Conservation (phyloP, 352 stramenopile genomes). For the Pythium coloratum region DNA sequence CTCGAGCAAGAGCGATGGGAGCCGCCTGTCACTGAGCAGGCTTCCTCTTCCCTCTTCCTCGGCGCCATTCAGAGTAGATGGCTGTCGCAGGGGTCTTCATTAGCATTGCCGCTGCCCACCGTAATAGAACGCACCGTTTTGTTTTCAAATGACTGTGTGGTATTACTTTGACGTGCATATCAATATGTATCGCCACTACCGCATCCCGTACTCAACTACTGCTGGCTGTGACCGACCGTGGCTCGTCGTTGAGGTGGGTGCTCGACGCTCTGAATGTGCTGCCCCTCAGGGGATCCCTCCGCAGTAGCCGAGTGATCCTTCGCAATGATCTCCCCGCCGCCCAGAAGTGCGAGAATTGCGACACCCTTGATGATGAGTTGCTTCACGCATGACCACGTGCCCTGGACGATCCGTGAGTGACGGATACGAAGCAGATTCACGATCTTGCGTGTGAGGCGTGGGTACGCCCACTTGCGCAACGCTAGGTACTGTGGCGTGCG, state of each 20-base stretch:
- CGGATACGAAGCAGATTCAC: background rate
- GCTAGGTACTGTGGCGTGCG: background rate
- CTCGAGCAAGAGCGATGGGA: slow-evolving; percentile 26
- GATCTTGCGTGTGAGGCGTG: slow-evolving; percentile 1
- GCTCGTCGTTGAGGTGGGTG: too few species aligned
- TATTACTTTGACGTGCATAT: background rate
- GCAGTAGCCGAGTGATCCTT: too few species aligned
- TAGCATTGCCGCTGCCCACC: background rate
- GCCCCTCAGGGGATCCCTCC: too few species aligned
- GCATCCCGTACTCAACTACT: too few species aligned
- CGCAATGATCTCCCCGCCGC: too few species aligned
- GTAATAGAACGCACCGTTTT: slow-evolving; percentile 13
- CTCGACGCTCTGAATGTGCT: too few species aligned
- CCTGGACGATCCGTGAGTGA: background rate
- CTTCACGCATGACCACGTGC: background rate
- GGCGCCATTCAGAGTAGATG: background rate
- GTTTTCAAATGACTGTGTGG: background rate
- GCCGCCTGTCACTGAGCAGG: background rate
- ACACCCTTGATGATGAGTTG: background rate
- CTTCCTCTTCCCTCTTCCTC: slow-evolving; percentile 24
- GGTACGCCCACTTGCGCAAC: slow-evolving; percentile 1
- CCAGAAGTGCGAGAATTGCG: background rate
- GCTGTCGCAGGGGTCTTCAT: slow-evolving; percentile 1
- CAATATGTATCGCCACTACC: too few species aligned
- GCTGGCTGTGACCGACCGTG: too few species aligned